Conservation (phyloP, 495 filamentous ascomycete species). For the Rhizodiscina lignyota region DNA sequence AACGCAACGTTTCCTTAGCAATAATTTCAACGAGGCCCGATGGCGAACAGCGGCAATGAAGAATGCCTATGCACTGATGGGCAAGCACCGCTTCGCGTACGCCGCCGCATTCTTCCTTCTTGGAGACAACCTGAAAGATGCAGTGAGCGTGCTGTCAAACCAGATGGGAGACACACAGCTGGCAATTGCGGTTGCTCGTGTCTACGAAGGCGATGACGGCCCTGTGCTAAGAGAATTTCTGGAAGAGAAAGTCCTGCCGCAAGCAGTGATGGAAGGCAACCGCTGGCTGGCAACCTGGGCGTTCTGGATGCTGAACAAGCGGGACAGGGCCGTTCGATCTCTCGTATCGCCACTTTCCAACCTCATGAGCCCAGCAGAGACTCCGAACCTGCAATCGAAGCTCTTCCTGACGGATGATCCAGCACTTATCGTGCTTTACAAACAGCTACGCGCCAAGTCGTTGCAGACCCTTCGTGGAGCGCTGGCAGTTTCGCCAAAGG, state of each 20-base stretch:
- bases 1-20: conserved; percentile 60
- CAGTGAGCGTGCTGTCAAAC: conserved; percentile 66
- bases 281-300: conserved; percentile 94
- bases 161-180: conserved; percentile 81
- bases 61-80: conserved; percentile 93
- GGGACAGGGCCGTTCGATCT: conserved; percentile 75
- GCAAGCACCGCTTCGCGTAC: conserved; percentile 84
- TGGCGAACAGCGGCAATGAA: conserved; percentile 89
- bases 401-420: conserved; percentile 83
- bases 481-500: conserved; percentile 57
- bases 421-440: conserved; percentile 70
- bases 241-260: conserved; percentile 59
- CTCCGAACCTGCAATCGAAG: conserved; percentile 49
- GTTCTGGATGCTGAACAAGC: conserved; percentile 76
- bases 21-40: conserved; percentile 71
- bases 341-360: conserved; percentile 67
- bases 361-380: conserved; percentile 41
- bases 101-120: conserved; percentile 92
- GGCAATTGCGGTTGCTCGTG: conserved; percentile 74
- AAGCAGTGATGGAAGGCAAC: conserved; percentile 68
- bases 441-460: conserved; percentile 70
- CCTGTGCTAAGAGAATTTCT: conserved; percentile 57
- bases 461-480: conserved; percentile 74
- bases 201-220: conserved; percentile 76
- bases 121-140: conserved; percentile 70